Conservation (phyloP, 1,284 basidiomycete species). For the Acaromyces ingoldii region DNA sequence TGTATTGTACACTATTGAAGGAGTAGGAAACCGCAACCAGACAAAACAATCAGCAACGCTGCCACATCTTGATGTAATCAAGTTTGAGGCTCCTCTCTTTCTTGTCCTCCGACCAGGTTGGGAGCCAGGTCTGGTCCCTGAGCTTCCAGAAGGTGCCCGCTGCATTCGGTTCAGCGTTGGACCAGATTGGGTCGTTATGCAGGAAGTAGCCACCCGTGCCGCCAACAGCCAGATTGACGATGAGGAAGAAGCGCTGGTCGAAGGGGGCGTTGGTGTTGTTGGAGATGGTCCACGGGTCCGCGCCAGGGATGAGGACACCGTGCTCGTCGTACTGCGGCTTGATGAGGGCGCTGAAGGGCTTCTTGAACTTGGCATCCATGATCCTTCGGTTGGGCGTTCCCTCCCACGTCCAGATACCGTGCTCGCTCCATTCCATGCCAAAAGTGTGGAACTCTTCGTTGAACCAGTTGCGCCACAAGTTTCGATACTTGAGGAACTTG, state of each 20-base stretch:
- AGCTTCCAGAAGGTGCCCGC: slow-evolving; percentile 60
- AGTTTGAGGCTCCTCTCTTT: slow-evolving; percentile 63
- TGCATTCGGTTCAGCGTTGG: slow-evolving; percentile 23
- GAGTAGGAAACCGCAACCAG: too few species aligned
- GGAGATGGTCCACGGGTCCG: slow-evolving; percentile 51
- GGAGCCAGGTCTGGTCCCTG: slow-evolving; percentile 41
- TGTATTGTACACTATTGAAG: too few species aligned
- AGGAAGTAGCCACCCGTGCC: slow-evolving; percentile 85
- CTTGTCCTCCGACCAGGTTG: slow-evolving; percentile 21
- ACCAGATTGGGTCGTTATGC: slow-evolving; percentile 69
- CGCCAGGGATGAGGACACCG: slow-evolving; percentile 68
- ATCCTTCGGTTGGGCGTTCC: slow-evolving; percentile 60
- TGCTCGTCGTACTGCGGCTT: slow-evolving; percentile 66
- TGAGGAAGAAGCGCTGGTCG: slow-evolving; percentile 78
- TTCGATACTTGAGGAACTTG: slow-evolving; percentile 58
- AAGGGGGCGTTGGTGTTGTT: slow-evolving; percentile 68
- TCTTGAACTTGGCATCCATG: slow-evolving; percentile 72
- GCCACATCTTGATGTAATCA: slow-evolving; percentile 70
- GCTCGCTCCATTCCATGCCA: slow-evolving; percentile 71
- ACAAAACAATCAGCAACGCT: slow-evolving; percentile 30
- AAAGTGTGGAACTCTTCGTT: slow-evolving; percentile 71
- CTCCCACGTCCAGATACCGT: slow-evolving; percentile 64
- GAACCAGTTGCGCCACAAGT: slow-evolving; percentile 64
- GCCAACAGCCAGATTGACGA: slow-evolving; percentile 73
- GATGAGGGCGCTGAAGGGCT: slow-evolving; percentile 68